Evolutionary conservation across 805 yeast genomes (phyloP).

Genomic region (Schizosaccharomyces japonicus): DNA sequence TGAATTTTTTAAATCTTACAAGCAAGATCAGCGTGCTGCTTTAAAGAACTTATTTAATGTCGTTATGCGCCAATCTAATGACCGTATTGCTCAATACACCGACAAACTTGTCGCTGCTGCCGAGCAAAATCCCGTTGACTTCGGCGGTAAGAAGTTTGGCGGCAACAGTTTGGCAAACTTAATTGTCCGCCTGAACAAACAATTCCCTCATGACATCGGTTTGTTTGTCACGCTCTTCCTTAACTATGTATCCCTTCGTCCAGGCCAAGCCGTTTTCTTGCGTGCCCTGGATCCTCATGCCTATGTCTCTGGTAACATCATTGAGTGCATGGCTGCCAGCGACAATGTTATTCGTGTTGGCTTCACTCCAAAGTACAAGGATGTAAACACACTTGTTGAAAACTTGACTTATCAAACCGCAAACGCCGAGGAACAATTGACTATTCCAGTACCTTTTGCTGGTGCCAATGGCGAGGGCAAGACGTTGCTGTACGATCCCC

Average conservation of each 20-base stretch:
- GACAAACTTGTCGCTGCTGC: constrained; percentile 45
- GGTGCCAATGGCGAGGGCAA: constrained; percentile 17
- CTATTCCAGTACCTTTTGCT: constrained; percentile 37
- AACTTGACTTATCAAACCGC: constrained; percentile 80
- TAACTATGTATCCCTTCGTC: constrained; percentile 57
- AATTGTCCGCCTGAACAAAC: constrained; percentile 52
- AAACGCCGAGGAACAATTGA: constrained; percentile 79
- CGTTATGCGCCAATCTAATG: constrained; percentile 64
- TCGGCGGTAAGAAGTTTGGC: constrained; percentile 23
- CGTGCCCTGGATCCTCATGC: constrained; percentile 97
- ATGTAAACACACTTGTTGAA: constrained; percentile 65
- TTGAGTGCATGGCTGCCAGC: constrained; percentile 98
- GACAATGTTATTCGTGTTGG: constrained; percentile 98
- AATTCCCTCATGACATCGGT: constrained; percentile 86
- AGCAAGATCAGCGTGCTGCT: constrained; percentile 25
- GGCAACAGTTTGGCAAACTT: constrained; percentile 39
- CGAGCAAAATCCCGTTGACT: constrained; percentile 22
- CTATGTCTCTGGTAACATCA: constrained; percentile 85
- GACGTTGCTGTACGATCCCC: constrained; percentile 56
- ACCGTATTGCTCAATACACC: constrained; percentile 31
- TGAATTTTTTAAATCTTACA: constrained; percentile 24
- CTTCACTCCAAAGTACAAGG: constrained; percentile 97
- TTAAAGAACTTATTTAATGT: constrained; percentile 55
- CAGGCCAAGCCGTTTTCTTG: constrained; percentile 91
- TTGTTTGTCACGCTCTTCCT: constrained; percentile 78